Conservation (phyloP, 805 yeast species). For the Huiozyma sinensis region DNA sequence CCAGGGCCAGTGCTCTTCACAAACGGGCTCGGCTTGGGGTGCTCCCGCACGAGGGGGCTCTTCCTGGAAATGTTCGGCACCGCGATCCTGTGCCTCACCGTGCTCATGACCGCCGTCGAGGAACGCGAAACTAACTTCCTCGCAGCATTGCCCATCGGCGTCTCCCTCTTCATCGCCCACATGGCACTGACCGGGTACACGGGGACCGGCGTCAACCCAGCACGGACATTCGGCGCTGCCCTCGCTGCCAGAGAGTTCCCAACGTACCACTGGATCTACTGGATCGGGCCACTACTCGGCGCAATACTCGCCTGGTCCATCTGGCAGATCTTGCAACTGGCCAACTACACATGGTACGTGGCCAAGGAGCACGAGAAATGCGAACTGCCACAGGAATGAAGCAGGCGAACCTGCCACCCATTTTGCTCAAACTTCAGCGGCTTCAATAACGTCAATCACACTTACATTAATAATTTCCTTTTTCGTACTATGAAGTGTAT, state of each 20-base stretch:
- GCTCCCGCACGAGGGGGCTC: conserved; percentile 63
- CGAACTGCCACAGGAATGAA: too few species aligned
- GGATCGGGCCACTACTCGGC: conserved; percentile 82
- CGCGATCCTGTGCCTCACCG: conserved; percentile 60
- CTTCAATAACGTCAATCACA: too few species aligned
- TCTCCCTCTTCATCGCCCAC: conserved; percentile 72
- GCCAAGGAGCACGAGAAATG: conserved; percentile 10
- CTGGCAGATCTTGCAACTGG: conserved; percentile 54
- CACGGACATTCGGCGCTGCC: conserved; percentile 79
- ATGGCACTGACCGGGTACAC: conserved; percentile 72
- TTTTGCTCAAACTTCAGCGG: too few species aligned
- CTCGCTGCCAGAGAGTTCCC: conserved; percentile 69
- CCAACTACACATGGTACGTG: conserved; percentile 51
- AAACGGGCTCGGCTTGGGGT: conserved; percentile 61
- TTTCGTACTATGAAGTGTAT: too few species aligned
- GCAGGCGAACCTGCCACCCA: too few species aligned
- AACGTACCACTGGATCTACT: conserved; percentile 79
- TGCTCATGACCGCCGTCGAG: conserved; percentile 75
- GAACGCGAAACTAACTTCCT: conserved; percentile 62
- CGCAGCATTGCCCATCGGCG: conserved; percentile 79
- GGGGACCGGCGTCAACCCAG: conserved; percentile 90
- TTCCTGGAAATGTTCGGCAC: conserved; percentile 79
- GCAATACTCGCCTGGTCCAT: conserved; percentile 53
- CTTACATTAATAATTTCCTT: too few species aligned
- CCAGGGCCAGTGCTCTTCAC: conserved; percentile 70